Conservation (phyloP, 306 rosid genomes). For the Trifolium subterraneum region DNA sequence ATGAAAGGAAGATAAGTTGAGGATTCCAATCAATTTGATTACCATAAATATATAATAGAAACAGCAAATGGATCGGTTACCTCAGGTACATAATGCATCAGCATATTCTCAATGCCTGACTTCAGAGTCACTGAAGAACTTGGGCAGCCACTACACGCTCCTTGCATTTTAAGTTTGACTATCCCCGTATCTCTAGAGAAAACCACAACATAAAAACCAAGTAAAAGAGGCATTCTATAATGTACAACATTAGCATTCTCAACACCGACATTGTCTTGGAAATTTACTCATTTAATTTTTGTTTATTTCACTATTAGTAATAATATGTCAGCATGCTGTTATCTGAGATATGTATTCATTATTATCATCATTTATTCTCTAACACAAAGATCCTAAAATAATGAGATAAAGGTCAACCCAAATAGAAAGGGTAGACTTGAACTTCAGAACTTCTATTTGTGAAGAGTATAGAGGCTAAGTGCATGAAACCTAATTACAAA, state of each 20-base stretch:
- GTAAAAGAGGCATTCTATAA: not conserved
- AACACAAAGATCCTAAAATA: not conserved
- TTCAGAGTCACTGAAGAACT: conserved; percentile 96
- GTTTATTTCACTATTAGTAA: not conserved
- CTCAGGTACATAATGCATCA: conserved; percentile 99
- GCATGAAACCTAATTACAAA: conserved; percentile 28
- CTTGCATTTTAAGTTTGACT: conserved; percentile 92
- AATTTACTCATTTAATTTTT: not conserved
- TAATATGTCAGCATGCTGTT: not conserved
- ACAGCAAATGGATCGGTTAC: conserved; percentile 52
- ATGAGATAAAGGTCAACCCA: not conserved
- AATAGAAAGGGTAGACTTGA: not conserved
- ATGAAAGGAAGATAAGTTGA: conserved; percentile 22
- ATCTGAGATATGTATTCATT: not conserved
- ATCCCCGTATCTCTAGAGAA: conserved; percentile 79
- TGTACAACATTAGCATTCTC: not conserved
- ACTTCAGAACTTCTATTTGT: not conserved
- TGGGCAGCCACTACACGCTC: conserved; percentile 74
- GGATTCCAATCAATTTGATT: conserved; percentile 5
- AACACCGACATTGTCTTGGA: not conserved
- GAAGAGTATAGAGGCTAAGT: conserved; percentile 8
- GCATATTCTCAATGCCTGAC: conserved; percentile 98
- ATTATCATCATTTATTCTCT: not conserved
- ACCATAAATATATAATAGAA: not conserved
- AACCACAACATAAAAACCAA: conserved; percentile 15